Evolutionary conservation across 257 asterid genomes (phyloP), one percentile per base, ranked within the genome.

Genomic region (Scutellaria baicalensis): DNA sequence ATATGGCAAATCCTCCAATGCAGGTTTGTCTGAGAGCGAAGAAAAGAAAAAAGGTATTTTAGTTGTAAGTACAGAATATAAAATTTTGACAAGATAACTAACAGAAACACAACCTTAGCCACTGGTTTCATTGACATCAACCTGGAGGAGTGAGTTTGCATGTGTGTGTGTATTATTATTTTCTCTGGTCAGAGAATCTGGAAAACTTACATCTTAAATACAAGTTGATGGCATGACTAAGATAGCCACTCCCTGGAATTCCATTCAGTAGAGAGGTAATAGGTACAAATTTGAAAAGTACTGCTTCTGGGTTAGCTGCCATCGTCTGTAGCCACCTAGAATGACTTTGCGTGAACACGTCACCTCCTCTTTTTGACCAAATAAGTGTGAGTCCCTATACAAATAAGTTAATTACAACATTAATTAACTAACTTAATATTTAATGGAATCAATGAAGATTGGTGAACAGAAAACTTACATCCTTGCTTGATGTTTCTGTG

Each of bases 321-420:
- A 94, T 83, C 0, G 95, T 89, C 85, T 91, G 99, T 48, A 94
- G 97, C 99, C 99, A 94, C 84, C 91, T 84, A 63, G 97, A 88
- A 80, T 94, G 99, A 86, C 95, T 91, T 79, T 89, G 99, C 9
- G 97, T 82, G 83, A 94, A 94, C 74, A 91, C 93, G 70, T 94
- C 96, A 42, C 99, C 99, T 52, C 99, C 99, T 83, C 99, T 85
- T 89, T 91, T 94, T 68, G 97, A 91, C 97, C 97, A 94, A 80
- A 94, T 89, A 52, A 94, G 85, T 6, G 99, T 91, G 50, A 94
- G 96, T 47, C 97, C 97, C 99, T 94, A 84, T 52, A 71, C 73
- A 77, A 31, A 75, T 61, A 35, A n/a, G n/a, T n/a, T n/a, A n/a
- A n/a, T n/a, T n/a, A 73, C 44, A 51, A 43, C 52, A 71, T 71